These are phyloP conservation scores for Jamesozyma gamospora DNA, from an alignment of 805 yeast genomes.

Conservation along the genomic window DNA sequence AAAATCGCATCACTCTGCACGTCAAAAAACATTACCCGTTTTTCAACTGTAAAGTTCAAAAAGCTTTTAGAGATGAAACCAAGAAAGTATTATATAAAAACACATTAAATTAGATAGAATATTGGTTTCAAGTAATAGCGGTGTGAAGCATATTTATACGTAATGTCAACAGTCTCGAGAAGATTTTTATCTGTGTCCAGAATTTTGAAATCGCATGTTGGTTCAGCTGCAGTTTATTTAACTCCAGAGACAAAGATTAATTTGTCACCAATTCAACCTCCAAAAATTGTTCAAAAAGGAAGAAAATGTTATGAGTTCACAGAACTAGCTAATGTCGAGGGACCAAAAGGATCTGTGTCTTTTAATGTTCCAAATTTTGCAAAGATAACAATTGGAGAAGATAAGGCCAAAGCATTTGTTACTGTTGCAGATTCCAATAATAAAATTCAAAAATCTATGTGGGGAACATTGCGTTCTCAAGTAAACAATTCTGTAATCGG, in stretches of 20 bases:
- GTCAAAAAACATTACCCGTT: neutral
- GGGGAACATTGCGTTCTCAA: conserved; percentile 88
- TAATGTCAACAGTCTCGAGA: conserved; percentile 4
- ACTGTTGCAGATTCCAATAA: conserved; percentile 45
- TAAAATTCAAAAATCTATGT: conserved; percentile 72
- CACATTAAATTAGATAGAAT: too few species aligned
- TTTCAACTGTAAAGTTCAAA: too few species aligned
- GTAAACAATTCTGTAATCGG: conserved; percentile 75
- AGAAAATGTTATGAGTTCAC: conserved; percentile 46
- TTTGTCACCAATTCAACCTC: conserved; percentile 38
- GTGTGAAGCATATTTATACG: neutral
- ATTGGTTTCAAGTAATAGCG: too few species aligned
- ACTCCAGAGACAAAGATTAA: conserved; percentile 45
- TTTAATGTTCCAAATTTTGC: conserved; percentile 62
- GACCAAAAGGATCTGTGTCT: conserved; percentile 66
- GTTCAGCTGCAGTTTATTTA: conserved; percentile 64
- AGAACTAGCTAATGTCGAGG: conserved; percentile 49
- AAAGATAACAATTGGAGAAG: conserved; percentile 32
- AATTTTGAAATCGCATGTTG: conserved; percentile 52
- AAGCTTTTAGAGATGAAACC: too few species aligned
- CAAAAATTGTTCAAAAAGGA: conserved; percentile 59
- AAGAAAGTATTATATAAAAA: neutral
- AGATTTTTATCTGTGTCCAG: conserved; percentile 1
- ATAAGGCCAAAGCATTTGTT: conserved; percentile 36
- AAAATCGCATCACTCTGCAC: neutral